Evolutionary conservation across 2,329 filamentous ascomycete genomes (phyloP), one percentile per base, ranked within the genome.

Genomic region (Fulvia fulva): DNA sequence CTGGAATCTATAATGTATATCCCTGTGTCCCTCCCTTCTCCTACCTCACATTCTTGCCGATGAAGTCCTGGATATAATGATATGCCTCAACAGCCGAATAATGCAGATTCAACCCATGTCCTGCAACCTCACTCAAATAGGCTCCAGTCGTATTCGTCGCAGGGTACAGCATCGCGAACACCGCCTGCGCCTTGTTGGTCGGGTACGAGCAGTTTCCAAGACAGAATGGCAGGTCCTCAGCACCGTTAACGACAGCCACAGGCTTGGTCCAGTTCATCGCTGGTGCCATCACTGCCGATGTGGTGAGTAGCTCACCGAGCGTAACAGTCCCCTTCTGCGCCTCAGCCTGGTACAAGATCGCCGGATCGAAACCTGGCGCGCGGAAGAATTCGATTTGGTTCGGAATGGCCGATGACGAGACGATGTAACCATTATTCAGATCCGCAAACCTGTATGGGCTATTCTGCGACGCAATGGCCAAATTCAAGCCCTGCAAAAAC

Each of bases 61-160:
- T 51, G 56, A 72, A 71, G 9, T 62, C 57, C 46, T 67, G 65
- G 25, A 70, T 66, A 21, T 63, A 68, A 12, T 60, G 58, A 56
- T 63, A 72, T 9, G 69, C 70, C 25, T 46, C 64, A 14, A 49
- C 53, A 19, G 71, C 69, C 25, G 66, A 65, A 49, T 66, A 71
- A 53, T 73, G 71, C 59, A 72, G 60, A 45, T 72, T 72, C 34
- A 73, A 30, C 1, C 66, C 69, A 61, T 73, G 71, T 0, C 70
- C 70, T 25, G 68, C 63, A 19, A 53, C 46, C 12, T 63, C 61
- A 26, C 63, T 65, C 16, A 71, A 53, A 50, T 67, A 70, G 12
- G 63, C 60, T 8, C 53, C 66, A 12, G 61, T 67, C 51, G 50
- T 61, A 22, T 54, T 59, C 9, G 54, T 53, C 8, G 30, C 37